These are phyloP conservation scores for Gyromitra esculenta DNA, from an alignment of 2,329 filamentous ascomycete species.

Conservation along the genomic window DNA sequence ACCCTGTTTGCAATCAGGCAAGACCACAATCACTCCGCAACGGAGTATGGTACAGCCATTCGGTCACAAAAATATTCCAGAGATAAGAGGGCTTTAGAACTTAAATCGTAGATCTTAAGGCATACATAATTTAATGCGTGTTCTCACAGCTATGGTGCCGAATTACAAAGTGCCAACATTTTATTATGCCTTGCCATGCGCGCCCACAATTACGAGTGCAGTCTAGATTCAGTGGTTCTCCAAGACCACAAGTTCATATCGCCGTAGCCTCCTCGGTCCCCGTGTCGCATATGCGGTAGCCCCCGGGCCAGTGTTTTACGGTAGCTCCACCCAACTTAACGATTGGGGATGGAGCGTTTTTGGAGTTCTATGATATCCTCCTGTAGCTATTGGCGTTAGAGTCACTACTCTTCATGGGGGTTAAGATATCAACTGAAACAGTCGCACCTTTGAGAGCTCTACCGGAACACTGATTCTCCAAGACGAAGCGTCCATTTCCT, in stretches of 20 bases:
- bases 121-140: too few relatives aligned
- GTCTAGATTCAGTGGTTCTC: too few relatives aligned
- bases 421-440: not conserved
- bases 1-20: too few relatives aligned
- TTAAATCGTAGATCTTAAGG: too few relatives aligned
- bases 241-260: not conserved
- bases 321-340: not conserved
- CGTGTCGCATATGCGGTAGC: too few relatives aligned
- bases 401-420: not conserved
- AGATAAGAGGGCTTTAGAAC: too few relatives aligned
- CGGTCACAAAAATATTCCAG: too few relatives aligned
- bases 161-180: not conserved
- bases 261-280: not conserved
- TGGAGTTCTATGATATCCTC: conserved; percentile 9
- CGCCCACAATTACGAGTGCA: not conserved
- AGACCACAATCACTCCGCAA: too few relatives aligned
- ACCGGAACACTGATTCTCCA: conserved; percentile 7
- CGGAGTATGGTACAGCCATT: too few relatives aligned
- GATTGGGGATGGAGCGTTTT: not conserved
- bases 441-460: conserved; percentile 1
- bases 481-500: conserved; percentile 5
- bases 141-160: too few relatives aligned
- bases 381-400: not conserved
- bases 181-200: not conserved
- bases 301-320: not conserved